phyloP scores from a whole-genome alignment of 441 rosid species.

The Viola pubescens region DNA sequence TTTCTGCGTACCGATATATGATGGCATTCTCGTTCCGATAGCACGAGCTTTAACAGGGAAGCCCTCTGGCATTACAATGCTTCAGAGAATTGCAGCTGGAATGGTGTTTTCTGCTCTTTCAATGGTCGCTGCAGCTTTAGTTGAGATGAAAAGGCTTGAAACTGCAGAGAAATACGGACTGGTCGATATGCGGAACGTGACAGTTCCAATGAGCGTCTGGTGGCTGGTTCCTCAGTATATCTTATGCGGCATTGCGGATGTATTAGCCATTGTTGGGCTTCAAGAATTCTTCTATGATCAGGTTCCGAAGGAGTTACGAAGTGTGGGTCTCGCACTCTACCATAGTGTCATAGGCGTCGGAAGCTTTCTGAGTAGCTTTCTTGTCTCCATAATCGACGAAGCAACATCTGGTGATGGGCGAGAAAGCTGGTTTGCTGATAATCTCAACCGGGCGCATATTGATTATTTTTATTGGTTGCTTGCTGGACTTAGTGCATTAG shows the following conservation, averaged over 20 bases:
- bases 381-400: slow-evolving; percentile 18
- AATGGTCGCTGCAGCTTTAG: not conserved
- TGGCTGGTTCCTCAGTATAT: not conserved
- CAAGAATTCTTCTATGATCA: not conserved
- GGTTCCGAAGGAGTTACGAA: not conserved
- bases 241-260: not conserved
- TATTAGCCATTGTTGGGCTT: not conserved
- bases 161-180: not conserved
- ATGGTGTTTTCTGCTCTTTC: not conserved
- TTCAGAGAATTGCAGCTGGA: not conserved
- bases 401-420: slow-evolving; percentile 10
- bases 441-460: slow-evolving; percentile 43
- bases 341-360: not conserved
- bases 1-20: not conserved
- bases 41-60: not conserved
- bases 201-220: not conserved
- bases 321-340: not conserved
- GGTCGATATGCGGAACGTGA: not conserved
- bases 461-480: slow-evolving; percentile 51
- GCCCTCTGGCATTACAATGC: not conserved
- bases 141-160: not conserved
- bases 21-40: not conserved
- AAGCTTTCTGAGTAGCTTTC: slow-evolving; percentile 12
- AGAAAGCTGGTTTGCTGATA: slow-evolving; percentile 25
- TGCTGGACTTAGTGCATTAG: slow-evolving; percentile 27